Base-by-base conservation (phyloP, 2,329 filamentous ascomycete species). In the Alternaria gansuensis region DNA sequence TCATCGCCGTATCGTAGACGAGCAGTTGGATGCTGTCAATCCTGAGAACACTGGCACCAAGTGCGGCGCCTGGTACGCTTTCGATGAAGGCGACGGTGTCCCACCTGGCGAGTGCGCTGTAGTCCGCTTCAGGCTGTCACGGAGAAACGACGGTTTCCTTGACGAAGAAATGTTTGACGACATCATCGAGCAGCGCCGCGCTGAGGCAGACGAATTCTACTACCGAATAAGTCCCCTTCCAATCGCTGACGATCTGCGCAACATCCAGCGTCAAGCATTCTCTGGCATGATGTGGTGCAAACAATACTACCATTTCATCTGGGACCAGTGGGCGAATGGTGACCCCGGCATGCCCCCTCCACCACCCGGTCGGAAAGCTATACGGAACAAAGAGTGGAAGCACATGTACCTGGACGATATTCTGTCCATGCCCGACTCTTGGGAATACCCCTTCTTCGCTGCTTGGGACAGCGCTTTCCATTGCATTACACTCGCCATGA, bases 211-310 rank as follows among this genome's bases (percentile, higher is more conserved):
- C 75, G 93, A 98, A 62, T 98, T 98, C 77, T 98, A 96, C 82
- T 95, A 90, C 80, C 87, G 91, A 59, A 90, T 98, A 77, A 97
- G 92, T 78, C 94, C 94, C 3, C 83, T 97, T 37, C 94, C 93
- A 3, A 96, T 97, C 90, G 85, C 91, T 0, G 93, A 98, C 48
- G 94, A 98, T 73, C 84, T 97, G 59, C 89, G 93, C 67, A 97
- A 96, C 77, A 95, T 98, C 68, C 95, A 98, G 79, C 87, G 94
- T 67, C 93, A 97, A 77, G 95, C 94, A 4, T 90, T 97, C 66
- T 89, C 93, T 0, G 94, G 95, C 53, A 98, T 98, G 94, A 90
- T 98, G 85, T 98, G 94, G 94, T 96, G 90, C 63, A 98, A 98
- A 78, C 94, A 98, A 77, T 92, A 92, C 79, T 98, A 98, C 77